Evolutionary conservation across 164 flowering plant genomes (phyloP).

Genomic region (Magnolia changhungtana): DNA sequence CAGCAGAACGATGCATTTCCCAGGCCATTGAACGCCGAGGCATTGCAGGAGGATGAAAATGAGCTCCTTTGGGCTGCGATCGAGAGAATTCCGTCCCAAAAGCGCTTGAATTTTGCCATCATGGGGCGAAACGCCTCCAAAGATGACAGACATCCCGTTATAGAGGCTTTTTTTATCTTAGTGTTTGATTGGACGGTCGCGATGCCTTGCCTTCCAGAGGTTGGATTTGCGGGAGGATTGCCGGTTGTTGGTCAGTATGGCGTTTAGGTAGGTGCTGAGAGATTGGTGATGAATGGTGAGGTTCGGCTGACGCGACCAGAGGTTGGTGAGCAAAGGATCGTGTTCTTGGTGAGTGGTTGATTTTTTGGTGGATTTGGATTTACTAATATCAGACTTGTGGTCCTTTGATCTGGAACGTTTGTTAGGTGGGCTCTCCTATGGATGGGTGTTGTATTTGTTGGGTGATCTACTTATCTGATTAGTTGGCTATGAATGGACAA

Average conservation of each 20-base stretch:
- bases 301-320: no score
- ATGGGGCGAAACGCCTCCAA: slow-evolving; percentile 31
- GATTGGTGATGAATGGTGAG: no score
- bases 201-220: not conserved
- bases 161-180: slow-evolving; percentile 50
- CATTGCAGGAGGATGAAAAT: slow-evolving; percentile 55
- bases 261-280: not conserved
- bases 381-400: no score
- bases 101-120: slow-evolving; percentile 51
- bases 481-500: no score
- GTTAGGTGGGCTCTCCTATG: no score
- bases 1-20: slow-evolving; percentile 22
- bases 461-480: no score
- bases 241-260: not conserved
- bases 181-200: not conserved
- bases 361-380: no score
- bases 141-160: slow-evolving; percentile 1
- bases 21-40: slow-evolving; percentile 59
- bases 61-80: slow-evolving; percentile 80
- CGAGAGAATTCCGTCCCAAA: slow-evolving; percentile 59
- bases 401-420: no score
- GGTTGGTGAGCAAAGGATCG: no score
- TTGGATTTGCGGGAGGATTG: not conserved
- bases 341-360: no score
- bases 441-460: no score